These are phyloP conservation scores for Monosporascus cannonballus DNA, from an alignment of 2,329 filamentous ascomycete genomes.

Conservation along the genomic window DNA sequence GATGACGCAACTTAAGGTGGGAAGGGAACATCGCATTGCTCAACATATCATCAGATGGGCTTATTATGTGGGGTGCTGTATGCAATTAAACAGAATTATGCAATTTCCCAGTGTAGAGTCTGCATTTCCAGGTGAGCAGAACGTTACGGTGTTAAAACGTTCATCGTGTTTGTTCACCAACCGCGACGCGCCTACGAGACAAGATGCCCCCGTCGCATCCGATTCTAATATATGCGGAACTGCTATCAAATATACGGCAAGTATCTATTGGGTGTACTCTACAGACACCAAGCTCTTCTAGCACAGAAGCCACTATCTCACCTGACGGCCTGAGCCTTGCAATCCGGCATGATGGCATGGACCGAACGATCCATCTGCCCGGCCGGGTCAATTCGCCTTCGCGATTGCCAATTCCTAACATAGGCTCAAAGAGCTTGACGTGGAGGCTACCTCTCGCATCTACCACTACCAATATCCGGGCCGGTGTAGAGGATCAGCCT, in stretches of 20 bases:
- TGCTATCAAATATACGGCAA: conserved; percentile 58
- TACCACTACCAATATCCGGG: not conserved
- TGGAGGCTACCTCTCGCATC: conserved; percentile 46
- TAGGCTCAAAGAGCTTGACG: conserved; percentile 31
- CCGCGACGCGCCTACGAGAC: conserved; percentile 4
- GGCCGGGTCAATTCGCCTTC: conserved; percentile 29
- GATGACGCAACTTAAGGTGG: not conserved
- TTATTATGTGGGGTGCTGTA: not conserved
- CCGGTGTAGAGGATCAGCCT: conserved; percentile 30
- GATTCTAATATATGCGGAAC: conserved; percentile 54
- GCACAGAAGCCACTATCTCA: conserved; percentile 39
- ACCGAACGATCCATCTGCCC: conserved; percentile 34
- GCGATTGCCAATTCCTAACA: conserved; percentile 31
- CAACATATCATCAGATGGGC: not conserved
- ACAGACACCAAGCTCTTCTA: conserved; percentile 33
- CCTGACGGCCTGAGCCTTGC: conserved; percentile 39
- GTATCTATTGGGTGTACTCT: conserved; percentile 53
- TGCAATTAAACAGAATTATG: not conserved
- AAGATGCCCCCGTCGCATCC: conserved; percentile 15
- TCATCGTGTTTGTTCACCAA: not conserved
- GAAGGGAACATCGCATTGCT: not conserved
- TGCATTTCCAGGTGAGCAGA: too few relatives aligned
- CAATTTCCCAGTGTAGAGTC: not conserved
- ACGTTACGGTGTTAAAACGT: not conserved
- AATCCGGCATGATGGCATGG: conserved; percentile 40